Percentiles rank a stretch among this genome's conserved stretches.
Conservation (phyloP, 2,329 filamentous ascomycete genomes). For the Rutstroemia sp. region DNA sequence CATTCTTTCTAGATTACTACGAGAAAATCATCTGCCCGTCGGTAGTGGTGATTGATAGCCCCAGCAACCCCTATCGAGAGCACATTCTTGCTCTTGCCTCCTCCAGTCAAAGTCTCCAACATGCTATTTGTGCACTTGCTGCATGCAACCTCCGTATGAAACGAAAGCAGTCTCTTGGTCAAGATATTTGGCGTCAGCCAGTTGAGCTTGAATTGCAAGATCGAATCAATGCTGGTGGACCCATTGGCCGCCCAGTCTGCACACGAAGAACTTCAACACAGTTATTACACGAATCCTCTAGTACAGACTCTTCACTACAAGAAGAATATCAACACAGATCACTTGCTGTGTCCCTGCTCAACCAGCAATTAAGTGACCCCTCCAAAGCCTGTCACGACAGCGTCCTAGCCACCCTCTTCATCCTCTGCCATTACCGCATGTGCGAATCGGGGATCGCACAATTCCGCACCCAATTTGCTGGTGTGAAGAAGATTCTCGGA, state of each 20-base stretch:
- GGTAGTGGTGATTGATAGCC: slow-evolving; percentile 84
- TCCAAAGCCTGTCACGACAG: slow-evolving; percentile 73
- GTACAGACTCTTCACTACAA: slow-evolving; percentile 51
- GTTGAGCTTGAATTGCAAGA: slow-evolving; percentile 28
- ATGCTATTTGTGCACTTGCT: slow-evolving; percentile 83
- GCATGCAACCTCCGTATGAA: slow-evolving; percentile 89
- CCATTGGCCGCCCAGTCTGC: slow-evolving; percentile 14
- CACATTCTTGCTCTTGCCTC: slow-evolving; percentile 74
- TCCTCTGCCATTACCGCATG: slow-evolving; percentile 88
- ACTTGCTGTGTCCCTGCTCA: slow-evolving; percentile 72
- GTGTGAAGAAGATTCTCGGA: slow-evolving; percentile 81
- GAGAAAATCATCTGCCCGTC: slow-evolving; percentile 86
- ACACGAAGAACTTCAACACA: slow-evolving; percentile 20
- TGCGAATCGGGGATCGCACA: slow-evolving; percentile 89
- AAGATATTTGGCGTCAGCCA: slow-evolving; percentile 40
- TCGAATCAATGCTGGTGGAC: slow-evolving; percentile 20
- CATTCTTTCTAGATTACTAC: slow-evolving; percentile 89
- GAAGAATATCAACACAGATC: slow-evolving; percentile 80
- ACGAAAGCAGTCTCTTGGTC: slow-evolving; percentile 55
- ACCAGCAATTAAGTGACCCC: slow-evolving; percentile 74
- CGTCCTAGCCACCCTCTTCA: slow-evolving; percentile 76
- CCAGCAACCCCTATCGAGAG: slow-evolving; percentile 76
- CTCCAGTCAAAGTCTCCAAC: slow-evolving; percentile 75
- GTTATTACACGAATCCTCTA: slow-evolving; percentile 34
- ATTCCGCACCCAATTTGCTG: slow-evolving; percentile 88